A percentile compares a stretch with the other conserved stretches of the same genome.
Conservation (phyloP, 139 green algal genomes). For the Marvania coccoides region DNA sequence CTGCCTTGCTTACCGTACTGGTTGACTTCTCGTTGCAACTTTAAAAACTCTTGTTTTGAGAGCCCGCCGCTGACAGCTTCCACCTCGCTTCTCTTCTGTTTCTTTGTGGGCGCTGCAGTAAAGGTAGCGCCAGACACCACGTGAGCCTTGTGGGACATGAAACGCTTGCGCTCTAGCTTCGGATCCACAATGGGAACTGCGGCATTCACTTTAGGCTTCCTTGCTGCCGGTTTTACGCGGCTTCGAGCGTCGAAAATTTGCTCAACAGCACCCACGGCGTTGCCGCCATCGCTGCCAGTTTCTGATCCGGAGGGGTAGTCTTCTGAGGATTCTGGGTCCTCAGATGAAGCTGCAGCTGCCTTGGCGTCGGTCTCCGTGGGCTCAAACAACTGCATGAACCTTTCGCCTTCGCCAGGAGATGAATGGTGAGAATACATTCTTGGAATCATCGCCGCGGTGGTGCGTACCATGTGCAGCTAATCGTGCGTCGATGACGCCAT, state of each 20-base stretch:
- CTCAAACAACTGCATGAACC: conserved; percentile 50
- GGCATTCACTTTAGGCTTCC: neutral
- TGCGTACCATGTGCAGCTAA: conserved; percentile 10
- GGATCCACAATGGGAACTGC: neutral
- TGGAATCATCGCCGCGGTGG: neutral
- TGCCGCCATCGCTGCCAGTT: neutral
- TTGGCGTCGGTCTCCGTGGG: conserved; percentile 7
- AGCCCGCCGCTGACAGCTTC: conserved; percentile 3
- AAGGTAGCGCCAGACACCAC: neutral
- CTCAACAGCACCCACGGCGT: neutral
- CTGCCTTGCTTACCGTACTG: conserved; percentile 36
- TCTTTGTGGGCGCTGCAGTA: neutral
- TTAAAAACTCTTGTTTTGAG: conserved; percentile 33
- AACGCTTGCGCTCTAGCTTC: conserved; percentile 39
- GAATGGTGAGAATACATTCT: neutral
- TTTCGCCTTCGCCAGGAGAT: conserved; percentile 27
- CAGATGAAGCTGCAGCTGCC: neutral
- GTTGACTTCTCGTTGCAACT: conserved; percentile 50
- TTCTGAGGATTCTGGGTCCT: neutral
- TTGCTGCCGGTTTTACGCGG: neutral
- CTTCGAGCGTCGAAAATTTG: conserved; percentile 9
- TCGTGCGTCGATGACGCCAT: neutral
- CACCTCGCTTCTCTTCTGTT: neutral
- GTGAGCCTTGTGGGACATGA: conserved; percentile 54
- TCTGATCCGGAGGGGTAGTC: neutral